Evolutionary conservation across 202 grass and related monocot species (phyloP), one percentile per base, ranked within the genome.

Genomic region (Dendrocalamus latiflorus): DNA sequence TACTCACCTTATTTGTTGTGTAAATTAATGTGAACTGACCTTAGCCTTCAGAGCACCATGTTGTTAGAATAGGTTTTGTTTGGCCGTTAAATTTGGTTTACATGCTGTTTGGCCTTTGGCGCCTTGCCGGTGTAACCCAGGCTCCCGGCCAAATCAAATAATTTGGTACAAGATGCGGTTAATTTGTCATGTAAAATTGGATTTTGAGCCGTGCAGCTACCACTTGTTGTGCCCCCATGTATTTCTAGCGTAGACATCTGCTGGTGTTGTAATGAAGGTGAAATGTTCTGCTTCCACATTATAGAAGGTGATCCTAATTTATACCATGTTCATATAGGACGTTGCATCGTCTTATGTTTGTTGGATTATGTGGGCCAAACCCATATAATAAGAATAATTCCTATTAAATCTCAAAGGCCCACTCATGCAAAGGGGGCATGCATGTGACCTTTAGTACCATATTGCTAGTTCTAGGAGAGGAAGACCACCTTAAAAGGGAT

Each of bases 131-230:
- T 18, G 77, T 56, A 57, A 44, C 26, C 47, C 51, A 20, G 53
- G 28, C 4, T 57, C 61, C 57, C 3, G 18, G 37, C 65, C 88
- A 73, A 15, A 67, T 21, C 50, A 68, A 79, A 78, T 74, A 82
- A 83, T 62, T 16, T 13, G 50, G 43, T 74, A 74, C 59, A 60
- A 68, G 78, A 68, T 56, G 50, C 34, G 21, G 33, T 77, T 64
- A 24, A 6, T 50, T 49, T 24, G 15, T 22, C 17, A 17, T 78
- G 67, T 74, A 17, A 56, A 60, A 20, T 16, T 67, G 45, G 28
- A 30, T 60, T 72, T 39, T 20, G 74, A 77, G 42, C 33, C 15
- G 9, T 18, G 18, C 0, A 18, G 55, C 28, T 51, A 9, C 43
- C 47, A 60, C 11, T 42, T 85, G 68, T 14, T 28, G n/a, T 6